Evolutionary conservation across 2,329 filamentous ascomycete species (phyloP).

Genomic region (Trichoderma simmonsii): DNA sequence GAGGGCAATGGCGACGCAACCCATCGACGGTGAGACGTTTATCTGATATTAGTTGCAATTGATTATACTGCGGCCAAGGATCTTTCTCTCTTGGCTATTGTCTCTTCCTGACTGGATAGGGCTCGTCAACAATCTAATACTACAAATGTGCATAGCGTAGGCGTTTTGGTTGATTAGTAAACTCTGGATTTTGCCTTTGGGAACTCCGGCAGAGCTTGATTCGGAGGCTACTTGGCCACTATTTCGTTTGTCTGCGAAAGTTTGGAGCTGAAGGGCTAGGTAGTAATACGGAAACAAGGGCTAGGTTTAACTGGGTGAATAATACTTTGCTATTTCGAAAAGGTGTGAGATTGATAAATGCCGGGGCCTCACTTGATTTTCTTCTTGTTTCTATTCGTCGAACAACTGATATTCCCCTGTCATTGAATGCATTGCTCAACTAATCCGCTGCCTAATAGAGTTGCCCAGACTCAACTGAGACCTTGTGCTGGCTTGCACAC

Average conservation of each 20-base stretch:
- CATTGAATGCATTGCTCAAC: not conserved
- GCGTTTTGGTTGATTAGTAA: slow-evolving; percentile 21
- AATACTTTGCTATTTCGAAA: not conserved
- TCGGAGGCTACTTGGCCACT: not conserved
- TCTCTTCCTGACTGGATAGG: slow-evolving; percentile 1
- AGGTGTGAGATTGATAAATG: not conserved
- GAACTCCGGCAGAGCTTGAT: not conserved
- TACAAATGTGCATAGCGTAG: slow-evolving; percentile 25
- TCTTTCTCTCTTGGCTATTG: not conserved
- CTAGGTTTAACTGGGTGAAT: not conserved
- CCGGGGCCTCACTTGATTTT: not conserved
- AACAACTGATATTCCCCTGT: not conserved
- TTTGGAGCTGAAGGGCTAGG: not conserved
- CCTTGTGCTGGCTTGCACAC: not conserved
- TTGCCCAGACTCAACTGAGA: not conserved
- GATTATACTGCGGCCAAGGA: not conserved
- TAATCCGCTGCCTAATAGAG: not conserved
- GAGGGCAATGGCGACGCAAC: slow-evolving; percentile 1
- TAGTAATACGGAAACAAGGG: not conserved
- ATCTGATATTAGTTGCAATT: not conserved
- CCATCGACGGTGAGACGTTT: not conserved
- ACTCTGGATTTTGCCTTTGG: not conserved
- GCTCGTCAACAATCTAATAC: not conserved
- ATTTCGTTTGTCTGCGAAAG: not conserved
- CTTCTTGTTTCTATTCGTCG: not conserved